Evolutionary conservation across 163 green algal genomes (phyloP), one percentile per base, ranked within the genome.

Genomic region (Chlamydomonas reinhardtii): DNA sequence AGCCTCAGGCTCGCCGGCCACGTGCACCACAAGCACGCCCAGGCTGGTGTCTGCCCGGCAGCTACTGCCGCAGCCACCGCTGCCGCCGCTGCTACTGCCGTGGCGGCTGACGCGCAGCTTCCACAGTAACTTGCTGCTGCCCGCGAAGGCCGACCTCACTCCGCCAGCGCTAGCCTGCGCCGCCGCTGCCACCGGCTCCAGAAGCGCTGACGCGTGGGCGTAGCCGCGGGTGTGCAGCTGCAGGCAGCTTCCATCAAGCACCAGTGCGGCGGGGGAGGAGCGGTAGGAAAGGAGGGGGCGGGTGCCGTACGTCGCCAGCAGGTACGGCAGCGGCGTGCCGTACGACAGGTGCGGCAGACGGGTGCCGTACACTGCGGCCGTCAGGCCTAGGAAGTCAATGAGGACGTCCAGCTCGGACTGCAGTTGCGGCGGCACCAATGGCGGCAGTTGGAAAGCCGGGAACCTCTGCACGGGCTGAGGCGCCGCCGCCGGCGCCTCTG

Each of bases 41-140:
- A 78, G 27, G 48, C 73, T 66, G 73, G 73, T 78, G 52, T 78
- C 73, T n/a, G 39, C 25, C 6, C 73, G 43, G 43, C 73, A 78
- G 15, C 6, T 25, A 8, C 43, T 27, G 25, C 16, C 5, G 14
- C 24, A n/a, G 17, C 16, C 25, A 29, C 61, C 11, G 61, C 61
- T 15, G 17, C 35, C 19, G 31, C 71, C 14, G 19, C 71, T 43
- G 39, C 34, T 32, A 29, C 71, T 35, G 71, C 71, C 27, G 12
- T 19, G 29, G 25, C 35, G 17, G 48, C 29, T 37, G 29, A 66
- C 14, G 39, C 48, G 73, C 20, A 66, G 8, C 29, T 78, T 78
- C 73, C 73, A 78, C 29, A 66, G 31, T 1, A 37, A 48, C 39
- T 77, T 77, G 48, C 48, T 77, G 48, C 48, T 56, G 5, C 48